These are phyloP conservation scores for Xylaria hypoxylon DNA, from an alignment of 2,329 filamentous ascomycete genomes.

Conservation along the genomic window DNA sequence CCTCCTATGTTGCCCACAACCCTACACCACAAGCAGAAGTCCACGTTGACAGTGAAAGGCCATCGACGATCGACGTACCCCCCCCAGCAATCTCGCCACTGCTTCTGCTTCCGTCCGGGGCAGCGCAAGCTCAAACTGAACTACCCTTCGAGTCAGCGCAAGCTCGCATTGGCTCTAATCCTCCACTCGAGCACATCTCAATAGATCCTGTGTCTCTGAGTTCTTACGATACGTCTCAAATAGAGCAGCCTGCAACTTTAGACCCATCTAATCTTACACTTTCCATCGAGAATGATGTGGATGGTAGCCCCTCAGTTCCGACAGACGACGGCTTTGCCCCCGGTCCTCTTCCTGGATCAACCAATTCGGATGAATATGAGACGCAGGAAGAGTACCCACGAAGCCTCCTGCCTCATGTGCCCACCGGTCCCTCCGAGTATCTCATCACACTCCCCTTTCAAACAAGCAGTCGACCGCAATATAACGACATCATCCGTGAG, in stretches of 20 bases:
- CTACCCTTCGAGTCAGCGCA: conserved; percentile 17
- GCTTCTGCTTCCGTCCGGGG: conserved; percentile 34
- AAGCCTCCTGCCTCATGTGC: conserved; percentile 45
- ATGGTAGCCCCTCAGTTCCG: conserved; percentile 46
- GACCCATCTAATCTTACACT: conserved; percentile 49
- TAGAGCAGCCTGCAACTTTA: conserved; percentile 47
- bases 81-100: conserved; percentile 21
- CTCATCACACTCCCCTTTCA: conserved; percentile 69
- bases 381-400: conserved; percentile 40
- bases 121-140: conserved; percentile 24
- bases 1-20: conserved; percentile 1
- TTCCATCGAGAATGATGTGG: conserved; percentile 49
- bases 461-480: conserved; percentile 63
- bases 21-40: conserved; percentile 28
- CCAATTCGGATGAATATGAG: conserved; percentile 37
- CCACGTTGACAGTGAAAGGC: conserved; percentile 4
- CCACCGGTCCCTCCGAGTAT: conserved; percentile 57
- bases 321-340: conserved; percentile 43
- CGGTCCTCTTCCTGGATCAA: conserved; percentile 29
- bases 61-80: conserved; percentile 9
- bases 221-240: conserved; percentile 37
- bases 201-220: conserved; percentile 28
- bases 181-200: conserved; percentile 18
- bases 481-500: conserved; percentile 61
- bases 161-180: conserved; percentile 4